Percentiles rank a stretch among this genome's conserved stretches.
phyloP scores from a whole-genome alignment of 371 early-diverging fungal genomes.

The Rhizopus sp. region DNA sequence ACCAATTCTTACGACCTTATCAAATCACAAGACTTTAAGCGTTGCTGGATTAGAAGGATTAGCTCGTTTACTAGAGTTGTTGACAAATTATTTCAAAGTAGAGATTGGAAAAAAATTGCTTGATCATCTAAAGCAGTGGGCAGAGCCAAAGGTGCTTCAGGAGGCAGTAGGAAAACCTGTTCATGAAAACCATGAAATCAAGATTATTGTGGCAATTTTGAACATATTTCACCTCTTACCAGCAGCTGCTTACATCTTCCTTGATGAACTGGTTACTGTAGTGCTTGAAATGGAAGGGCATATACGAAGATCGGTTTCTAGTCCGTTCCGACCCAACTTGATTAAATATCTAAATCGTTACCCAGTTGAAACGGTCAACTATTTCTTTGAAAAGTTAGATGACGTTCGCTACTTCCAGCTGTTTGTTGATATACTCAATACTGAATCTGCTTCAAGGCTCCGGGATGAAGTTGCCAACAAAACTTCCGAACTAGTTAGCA shows the following conservation, averaged over 20 bases:
- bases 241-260: slow-evolving; percentile 86
- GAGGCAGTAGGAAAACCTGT: slow-evolving; percentile 79
- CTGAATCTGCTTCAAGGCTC: slow-evolving; percentile 66
- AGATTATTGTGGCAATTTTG: slow-evolving; percentile 92
- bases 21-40: slow-evolving; percentile 91
- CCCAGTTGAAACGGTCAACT: slow-evolving; percentile 79
- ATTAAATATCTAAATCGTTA: slow-evolving; percentile 90
- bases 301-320: slow-evolving; percentile 80
- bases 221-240: slow-evolving; percentile 94
- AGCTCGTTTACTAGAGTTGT: slow-evolving; percentile 87
- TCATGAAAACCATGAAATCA: slow-evolving; percentile 87
- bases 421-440: slow-evolving; percentile 72
- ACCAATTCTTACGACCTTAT: slow-evolving; percentile 93
- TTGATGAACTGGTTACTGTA: slow-evolving; percentile 85
- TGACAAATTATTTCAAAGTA: slow-evolving; percentile 97
- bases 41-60: slow-evolving; percentile 93
- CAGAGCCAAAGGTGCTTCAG: slow-evolving; percentile 80
- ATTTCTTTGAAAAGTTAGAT: slow-evolving; percentile 78
- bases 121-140: slow-evolving; percentile 94
- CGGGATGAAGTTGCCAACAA: slow-evolving; percentile 71
- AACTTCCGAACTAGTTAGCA: slow-evolving; percentile 56
- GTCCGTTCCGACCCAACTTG: slow-evolving; percentile 92
- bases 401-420: slow-evolving; percentile 59
- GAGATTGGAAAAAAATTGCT: slow-evolving; percentile 97
- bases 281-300: slow-evolving; percentile 85